These are phyloP conservation scores for Catunica adiposa DNA, from an alignment of 2,329 filamentous ascomycete genomes.

Conservation along the genomic window DNA sequence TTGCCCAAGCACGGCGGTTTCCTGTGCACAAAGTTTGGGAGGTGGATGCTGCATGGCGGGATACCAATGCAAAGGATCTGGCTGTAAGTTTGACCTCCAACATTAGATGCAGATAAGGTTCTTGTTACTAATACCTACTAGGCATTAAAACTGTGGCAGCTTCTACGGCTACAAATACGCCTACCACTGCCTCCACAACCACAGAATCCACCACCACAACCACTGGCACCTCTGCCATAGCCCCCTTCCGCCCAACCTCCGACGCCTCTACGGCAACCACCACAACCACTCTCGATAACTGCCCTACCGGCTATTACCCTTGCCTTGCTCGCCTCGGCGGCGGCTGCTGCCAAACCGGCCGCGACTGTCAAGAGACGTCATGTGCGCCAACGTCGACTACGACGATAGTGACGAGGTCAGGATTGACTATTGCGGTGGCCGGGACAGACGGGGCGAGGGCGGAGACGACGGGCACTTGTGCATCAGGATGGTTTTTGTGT, in stretches of 20 bases:
- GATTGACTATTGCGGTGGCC: conserved; percentile 55
- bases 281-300: conserved; percentile 28
- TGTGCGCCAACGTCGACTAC: conserved; percentile 48
- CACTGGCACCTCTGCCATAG: conserved; percentile 22
- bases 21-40: conserved; percentile 47
- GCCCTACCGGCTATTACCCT: conserved; percentile 82
- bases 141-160: conserved; percentile 14
- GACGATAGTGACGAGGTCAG: conserved; percentile 45
- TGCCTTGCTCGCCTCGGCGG: conserved; percentile 74
- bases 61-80: conserved; percentile 50
- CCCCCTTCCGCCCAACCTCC: conserved; percentile 17
- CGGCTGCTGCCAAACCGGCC: conserved; percentile 71
- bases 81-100: conserved; percentile 42
- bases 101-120: not conserved
- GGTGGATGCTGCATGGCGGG: conserved; percentile 64
- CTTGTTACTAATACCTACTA: conserved; percentile 2
- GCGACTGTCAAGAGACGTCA: conserved; percentile 65
- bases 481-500: conserved; percentile 65
- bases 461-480: conserved; percentile 39
- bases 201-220: conserved; percentile 27
- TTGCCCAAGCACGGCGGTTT: conserved; percentile 46
- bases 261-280: conserved; percentile 22
- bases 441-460: conserved; percentile 28
- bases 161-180: conserved; percentile 12
- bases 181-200: conserved; percentile 20